A percentile compares a stretch with the other conserved stretches of the same genome.
Conservation (phyloP, 306 rosid species). For the Castanea sativa region DNA sequence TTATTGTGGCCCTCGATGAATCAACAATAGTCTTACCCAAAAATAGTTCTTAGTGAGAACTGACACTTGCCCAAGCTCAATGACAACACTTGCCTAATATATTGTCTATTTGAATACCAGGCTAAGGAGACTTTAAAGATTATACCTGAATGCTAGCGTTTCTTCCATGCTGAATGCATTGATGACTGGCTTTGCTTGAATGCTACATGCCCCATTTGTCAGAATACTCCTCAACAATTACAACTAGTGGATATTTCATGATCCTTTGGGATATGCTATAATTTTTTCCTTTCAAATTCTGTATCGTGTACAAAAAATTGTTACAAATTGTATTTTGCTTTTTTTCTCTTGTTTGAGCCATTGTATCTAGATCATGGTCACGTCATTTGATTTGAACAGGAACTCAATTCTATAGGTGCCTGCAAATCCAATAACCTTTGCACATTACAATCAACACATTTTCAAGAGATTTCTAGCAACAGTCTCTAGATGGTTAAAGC, state of each 20-base stretch:
- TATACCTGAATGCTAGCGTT: constrained; percentile 63
- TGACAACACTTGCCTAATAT: constrained; percentile 55
- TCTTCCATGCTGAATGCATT: constrained; percentile 55
- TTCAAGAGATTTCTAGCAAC: no score
- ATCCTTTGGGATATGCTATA: no score
- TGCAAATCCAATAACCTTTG: no score
- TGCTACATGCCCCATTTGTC: neutral
- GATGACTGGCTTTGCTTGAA: constrained; percentile 56
- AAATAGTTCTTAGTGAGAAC: constrained; percentile 44
- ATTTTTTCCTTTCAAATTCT: no score
- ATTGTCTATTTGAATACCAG: constrained; percentile 46
- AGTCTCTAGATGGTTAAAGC: no score
- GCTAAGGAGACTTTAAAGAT: constrained; percentile 52
- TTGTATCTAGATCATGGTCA: no score
- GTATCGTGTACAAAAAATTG: no score
- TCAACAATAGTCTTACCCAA: constrained; percentile 66
- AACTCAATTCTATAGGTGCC: no score
- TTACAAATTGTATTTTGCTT: no score
- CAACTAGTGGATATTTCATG: neutral
- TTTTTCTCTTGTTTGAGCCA: no score
- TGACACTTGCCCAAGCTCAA: constrained; percentile 42
- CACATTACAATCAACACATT: no score
- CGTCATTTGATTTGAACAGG: no score
- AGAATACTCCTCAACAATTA: neutral
- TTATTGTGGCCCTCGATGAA: constrained; percentile 46